Conservation (phyloP, 2,329 filamentous ascomycete species). For the Fusarium papillatum region DNA sequence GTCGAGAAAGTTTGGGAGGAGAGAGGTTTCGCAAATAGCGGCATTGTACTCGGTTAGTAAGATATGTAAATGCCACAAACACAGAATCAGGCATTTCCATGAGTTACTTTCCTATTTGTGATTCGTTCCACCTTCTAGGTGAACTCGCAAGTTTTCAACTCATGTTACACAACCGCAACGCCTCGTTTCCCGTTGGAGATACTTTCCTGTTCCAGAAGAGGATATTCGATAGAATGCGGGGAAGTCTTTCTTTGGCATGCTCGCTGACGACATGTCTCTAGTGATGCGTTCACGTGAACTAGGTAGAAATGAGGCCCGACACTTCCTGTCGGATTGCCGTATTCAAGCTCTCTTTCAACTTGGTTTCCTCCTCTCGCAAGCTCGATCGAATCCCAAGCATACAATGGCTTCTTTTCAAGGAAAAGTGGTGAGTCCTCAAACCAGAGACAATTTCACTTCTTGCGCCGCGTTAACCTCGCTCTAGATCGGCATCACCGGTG, state of each 20-base stretch:
- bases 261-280: neutral
- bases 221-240: neutral
- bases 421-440: conserved; percentile 6
- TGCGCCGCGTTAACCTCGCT: neutral
- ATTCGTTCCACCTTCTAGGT: neutral
- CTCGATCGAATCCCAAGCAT: neutral
- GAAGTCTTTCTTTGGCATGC: neutral
- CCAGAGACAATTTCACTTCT: neutral
- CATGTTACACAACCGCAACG: neutral
- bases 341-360: neutral
- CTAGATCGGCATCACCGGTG: conserved; percentile 36
- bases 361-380: neutral
- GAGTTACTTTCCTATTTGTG: neutral
- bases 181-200: neutral
- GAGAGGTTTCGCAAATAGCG: neutral
- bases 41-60: neutral
- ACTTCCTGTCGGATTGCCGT: neutral
- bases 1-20: conserved; percentile 21
- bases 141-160: neutral
- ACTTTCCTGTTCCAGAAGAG: conserved; percentile 19
- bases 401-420: conserved; percentile 2
- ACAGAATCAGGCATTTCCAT: neutral
- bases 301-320: neutral
- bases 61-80: neutral
- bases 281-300: neutral